Evolutionary conservation across 2,329 filamentous ascomycete species (phyloP).

Genomic region (Fonsecaea erecta): DNA sequence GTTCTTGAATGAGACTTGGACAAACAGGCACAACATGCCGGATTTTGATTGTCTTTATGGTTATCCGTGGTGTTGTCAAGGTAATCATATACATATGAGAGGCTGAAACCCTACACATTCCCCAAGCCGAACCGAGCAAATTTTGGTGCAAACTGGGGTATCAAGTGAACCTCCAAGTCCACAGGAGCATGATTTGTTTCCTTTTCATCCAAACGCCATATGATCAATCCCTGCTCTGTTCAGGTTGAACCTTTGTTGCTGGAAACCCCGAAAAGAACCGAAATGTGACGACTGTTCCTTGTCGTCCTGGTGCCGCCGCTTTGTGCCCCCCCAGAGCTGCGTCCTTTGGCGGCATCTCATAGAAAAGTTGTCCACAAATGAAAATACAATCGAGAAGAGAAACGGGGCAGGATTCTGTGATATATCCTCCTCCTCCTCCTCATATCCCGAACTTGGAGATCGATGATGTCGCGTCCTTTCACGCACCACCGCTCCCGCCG

Average conservation of each 20-base stretch:
- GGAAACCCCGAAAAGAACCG: not conserved
- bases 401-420: not conserved
- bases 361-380: not conserved
- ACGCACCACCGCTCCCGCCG: constrained; percentile 20
- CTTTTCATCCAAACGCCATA: not conserved
- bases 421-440: constrained; percentile 4
- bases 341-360: not conserved
- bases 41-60: not conserved
- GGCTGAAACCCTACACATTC: not conserved
- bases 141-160: not conserved
- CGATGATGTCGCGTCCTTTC: not conserved
- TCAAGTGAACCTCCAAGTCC: not conserved
- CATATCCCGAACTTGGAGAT: not conserved
- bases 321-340: not conserved
- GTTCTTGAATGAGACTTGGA: too few species aligned
- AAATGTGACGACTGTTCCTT: not conserved
- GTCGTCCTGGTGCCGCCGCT: not conserved
- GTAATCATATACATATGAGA: not conserved
- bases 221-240: not conserved
- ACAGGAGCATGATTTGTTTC: not conserved
- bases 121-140: not conserved
- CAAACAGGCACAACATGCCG: not conserved
- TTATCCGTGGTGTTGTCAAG: not conserved
- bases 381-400: not conserved
- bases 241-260: not conserved